Conservation (phyloP, 768 basidiomycete genomes). For the Baorangia bicolor region DNA sequence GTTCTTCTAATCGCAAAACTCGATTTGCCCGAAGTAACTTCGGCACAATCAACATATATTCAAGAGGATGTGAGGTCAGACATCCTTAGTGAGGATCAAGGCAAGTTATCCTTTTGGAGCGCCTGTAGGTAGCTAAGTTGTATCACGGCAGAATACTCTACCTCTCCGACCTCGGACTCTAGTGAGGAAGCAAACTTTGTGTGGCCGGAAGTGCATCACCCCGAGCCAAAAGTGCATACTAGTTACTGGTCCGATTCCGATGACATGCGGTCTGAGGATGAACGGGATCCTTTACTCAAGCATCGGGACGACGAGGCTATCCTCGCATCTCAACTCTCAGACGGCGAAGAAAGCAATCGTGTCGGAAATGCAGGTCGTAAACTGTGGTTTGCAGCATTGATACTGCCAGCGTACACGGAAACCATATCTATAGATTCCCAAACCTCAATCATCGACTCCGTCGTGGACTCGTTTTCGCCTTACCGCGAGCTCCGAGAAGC, state of each 20-base stretch:
- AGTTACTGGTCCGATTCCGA: constrained; percentile 26
- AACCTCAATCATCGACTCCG: constrained; percentile 33
- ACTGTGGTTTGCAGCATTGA: constrained; percentile 38
- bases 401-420: constrained; percentile 46
- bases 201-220: constrained; percentile 9
- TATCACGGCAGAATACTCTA: constrained; percentile 2
- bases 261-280: constrained; percentile 12
- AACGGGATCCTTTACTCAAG: constrained; percentile 15
- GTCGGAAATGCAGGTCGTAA: too few relatives aligned
- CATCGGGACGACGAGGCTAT: constrained; percentile 4
- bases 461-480: constrained; percentile 52
- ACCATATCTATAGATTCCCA: constrained; percentile 30
- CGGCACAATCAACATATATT: not conserved
- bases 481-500: too few relatives aligned
- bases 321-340: constrained; percentile 22
- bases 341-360: too few relatives aligned
- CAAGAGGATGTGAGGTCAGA: not conserved
- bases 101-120: too few relatives aligned
- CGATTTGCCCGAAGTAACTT: constrained; percentile 15
- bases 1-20: constrained; percentile 18
- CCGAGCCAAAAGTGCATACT: constrained; percentile 9
- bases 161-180: constrained; percentile 9
- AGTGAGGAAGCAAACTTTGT: constrained; percentile 2
- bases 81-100: not conserved
- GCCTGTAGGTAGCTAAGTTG: not conserved